Evolutionary conservation across 139 green algal species (phyloP), one percentile per base, ranked within the genome.

Genomic region (Auxenochlorella pyrenoidosa): DNA sequence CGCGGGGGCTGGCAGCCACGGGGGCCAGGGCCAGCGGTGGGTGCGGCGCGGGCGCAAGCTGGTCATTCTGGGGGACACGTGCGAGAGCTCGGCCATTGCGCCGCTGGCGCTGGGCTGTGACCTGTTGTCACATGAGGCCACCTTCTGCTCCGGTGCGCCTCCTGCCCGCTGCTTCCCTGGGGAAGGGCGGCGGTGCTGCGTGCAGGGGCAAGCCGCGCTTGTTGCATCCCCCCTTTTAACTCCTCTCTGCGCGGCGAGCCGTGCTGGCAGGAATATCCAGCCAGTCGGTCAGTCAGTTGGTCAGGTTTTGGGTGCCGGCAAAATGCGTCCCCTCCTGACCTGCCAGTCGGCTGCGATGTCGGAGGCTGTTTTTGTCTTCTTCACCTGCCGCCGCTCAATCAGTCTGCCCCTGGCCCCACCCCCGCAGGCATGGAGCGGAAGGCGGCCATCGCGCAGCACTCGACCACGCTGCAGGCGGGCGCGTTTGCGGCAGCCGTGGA

Each of bases 31-130:
- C 21, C 88, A 87, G 59, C 80, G 78, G 51, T 86, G 83, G 40
- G 83, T 84, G 72, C 81, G 79, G 70, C 85, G 40, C 0, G 88
- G 92, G 18, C 89, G 95, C 30, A 95, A 98, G 87, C 93, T 97
- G n/a, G 93, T 98, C 1, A 89, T 99, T 10, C 90, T 99, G 83
- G 97, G 97, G 0, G 97, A 99, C 92, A 99, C 97, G 21, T 94
- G 95, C 60, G 88, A 96, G 90, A 96, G 92, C 1, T 21, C 75
- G 3, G 85, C 93, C 51, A 96, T 99, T 18, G 92, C 89, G 0
- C 82, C 88, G 0, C 51, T 95, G 38, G 96, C 94, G 0, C 58
- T 80, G 6, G 92, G 91, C 30, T 90, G 84, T 41, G 96, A 98
- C 88, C 43, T 99, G 32, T 47, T 99, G 22, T 95, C 96, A 0